Base-by-base conservation (phyloP, 352 stramenopile species). In the Pythium periplocum region DNA sequence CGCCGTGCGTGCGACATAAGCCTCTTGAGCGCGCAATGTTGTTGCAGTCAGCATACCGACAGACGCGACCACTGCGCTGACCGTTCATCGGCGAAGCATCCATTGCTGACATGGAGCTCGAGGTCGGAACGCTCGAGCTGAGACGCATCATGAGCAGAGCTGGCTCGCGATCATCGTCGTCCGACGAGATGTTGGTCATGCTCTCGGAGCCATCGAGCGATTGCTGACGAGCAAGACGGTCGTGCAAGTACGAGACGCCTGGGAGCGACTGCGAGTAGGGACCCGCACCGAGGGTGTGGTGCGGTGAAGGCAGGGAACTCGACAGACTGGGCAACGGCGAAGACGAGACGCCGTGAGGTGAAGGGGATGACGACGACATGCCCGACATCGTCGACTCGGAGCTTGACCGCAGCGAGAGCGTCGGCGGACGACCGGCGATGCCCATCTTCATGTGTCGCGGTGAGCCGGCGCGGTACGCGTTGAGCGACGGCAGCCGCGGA, bases 1-100 rank as follows among this genome's bases (percentile, higher is more conserved):
- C 81, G 49, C 81, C 81, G 50, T 92, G 81, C 2, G 76, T 90
- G 42, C 80, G 79, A 47, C 81, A 92, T 45, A 90, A 61, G 4
- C 81, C 81, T 37, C 82, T 75, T 8, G 82, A 93, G 9, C 83
- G 80, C 51, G 82, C 83, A 46, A 93, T 90, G 54, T 93, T 94
- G 58, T 83, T 90, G 75, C 84, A 94, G 59, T 90, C 83, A 1
- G 78, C 75, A 49, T 88, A 88, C 41, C 82, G 73, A 43, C 83
- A 94, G 5, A 94, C 78, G 40, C 83, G 83, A 40, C 81, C 82
- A 12, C 72, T 87, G 54, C 79, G 81, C 35, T 53, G 45, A 38
- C 42, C 57, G 31, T 42, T 56, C 36, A 51, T 64, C 44, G 51
- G 17, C 6, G 41, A 4, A 2, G 52, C 43, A 7, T 59, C 67